Conservation (phyloP, 2,329 filamentous ascomycete genomes). For the Acephala macrosclerotiorum region DNA sequence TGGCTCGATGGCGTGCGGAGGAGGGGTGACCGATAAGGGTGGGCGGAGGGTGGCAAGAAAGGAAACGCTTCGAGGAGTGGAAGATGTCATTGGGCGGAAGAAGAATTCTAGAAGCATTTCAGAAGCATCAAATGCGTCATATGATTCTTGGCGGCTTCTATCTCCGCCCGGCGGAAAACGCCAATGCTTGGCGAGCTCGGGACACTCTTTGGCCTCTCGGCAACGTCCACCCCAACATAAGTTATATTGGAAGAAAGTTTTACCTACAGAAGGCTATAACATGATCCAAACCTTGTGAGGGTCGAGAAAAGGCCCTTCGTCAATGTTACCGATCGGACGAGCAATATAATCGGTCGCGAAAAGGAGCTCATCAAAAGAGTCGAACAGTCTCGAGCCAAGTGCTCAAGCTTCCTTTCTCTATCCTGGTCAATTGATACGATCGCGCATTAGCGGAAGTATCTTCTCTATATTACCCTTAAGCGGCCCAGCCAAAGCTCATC, state of each 20-base stretch:
- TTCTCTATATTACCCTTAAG: neutral
- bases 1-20: conserved; percentile 16
- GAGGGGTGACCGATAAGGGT: conserved; percentile 10
- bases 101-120: conserved; percentile 1
- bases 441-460: neutral
- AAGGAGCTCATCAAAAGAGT: neutral
- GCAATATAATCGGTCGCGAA: too few relatives aligned
- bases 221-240: neutral
- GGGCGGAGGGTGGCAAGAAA: conserved; percentile 16
- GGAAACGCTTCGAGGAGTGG: neutral
- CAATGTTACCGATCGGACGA: too few relatives aligned
- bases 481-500: too few relatives aligned
- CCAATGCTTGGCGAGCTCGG: neutral
- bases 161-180: neutral
- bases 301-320: too few relatives aligned
- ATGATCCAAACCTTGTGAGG: neutral
- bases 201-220: neutral
- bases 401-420: neutral
- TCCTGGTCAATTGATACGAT: too few relatives aligned
- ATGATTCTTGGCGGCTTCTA: conserved; percentile 11
- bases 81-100: conserved; percentile 7
- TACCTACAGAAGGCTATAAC: neutral
- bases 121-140: conserved; percentile 9
- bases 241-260: neutral
- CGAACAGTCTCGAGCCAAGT: neutral